Base-by-base conservation (phyloP, 805 yeast species). In the Tetrapisispora nanseiensis region DNA sequence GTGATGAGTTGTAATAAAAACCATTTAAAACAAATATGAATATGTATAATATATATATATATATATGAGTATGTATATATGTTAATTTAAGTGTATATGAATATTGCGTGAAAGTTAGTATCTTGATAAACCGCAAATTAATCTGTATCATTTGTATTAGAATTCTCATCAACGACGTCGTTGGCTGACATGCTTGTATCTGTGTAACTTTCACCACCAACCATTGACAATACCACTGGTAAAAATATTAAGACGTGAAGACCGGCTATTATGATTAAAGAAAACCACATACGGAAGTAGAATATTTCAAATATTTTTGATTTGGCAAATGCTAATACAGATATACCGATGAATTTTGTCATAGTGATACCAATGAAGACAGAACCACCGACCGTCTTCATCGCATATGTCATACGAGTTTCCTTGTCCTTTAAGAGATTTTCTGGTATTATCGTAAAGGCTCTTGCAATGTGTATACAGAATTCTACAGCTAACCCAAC, bases 221-320 rank as follows among this genome's bases (percentile, higher is more conserved):
- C 67, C 40, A 69, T 63, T 21, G 86, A 72, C 31, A 90, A 66
- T 22, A 82, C 58, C 5, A 86, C 75, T 0, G 98, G 98, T 40
- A 90, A 66, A 43, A 90, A 75, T 30, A 84, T 71, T 40, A 90
- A 68, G 3, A 92, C 75, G 59, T 90, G 97, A 1, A 82, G 49
- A 0, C 89, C 77, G 1, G 95, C 95, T 43, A 84, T 67, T 1
- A 82, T 47, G 8, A 90, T 81, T 46, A 90, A 68, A 1, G 87
- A 69, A 11, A 84, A 64, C 97, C 97, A 90, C 96, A 90, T 89
- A 46, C 95, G 68, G 70, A 90, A 90, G 60, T 92, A 90, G 62
- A 86, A 90, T 1, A 90, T 75, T 51, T 86, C 94, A 61, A 90
- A 92, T 24, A 90, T 89, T 59, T 82, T 79, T 16, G 95, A 85